Conservation (phyloP, 805 yeast genomes). For the Candida caryicola region DNA sequence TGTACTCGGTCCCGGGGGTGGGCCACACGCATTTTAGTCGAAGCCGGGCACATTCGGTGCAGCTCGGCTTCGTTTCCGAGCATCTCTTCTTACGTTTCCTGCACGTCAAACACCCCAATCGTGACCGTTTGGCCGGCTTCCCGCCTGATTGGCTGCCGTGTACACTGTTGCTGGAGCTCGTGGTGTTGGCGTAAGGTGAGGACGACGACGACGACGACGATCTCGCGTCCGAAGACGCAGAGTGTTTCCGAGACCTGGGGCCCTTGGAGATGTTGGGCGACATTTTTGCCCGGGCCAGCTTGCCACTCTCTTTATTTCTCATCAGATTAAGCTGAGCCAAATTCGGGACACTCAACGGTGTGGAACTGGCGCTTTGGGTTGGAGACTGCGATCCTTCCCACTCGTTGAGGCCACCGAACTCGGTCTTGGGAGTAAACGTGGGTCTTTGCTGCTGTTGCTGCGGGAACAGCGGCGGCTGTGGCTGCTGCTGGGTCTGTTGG, state of each 20-base stretch:
- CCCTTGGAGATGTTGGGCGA: slow-evolving; percentile 1
- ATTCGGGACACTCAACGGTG: not conserved
- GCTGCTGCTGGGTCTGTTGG: slow-evolving; percentile 6
- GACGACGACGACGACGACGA: slow-evolving; percentile 1
- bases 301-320: not conserved
- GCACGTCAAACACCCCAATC: slow-evolving; percentile 78
- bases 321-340: not conserved
- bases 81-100: slow-evolving; percentile 76
- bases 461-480: not conserved
- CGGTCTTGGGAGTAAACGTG: not conserved
- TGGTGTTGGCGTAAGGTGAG: not conserved
- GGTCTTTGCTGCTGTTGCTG: not conserved
- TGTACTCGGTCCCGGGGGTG: slow-evolving; percentile 62
- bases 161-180: not conserved
- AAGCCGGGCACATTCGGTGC: slow-evolving; percentile 66
- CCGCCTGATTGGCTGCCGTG: slow-evolving; percentile 11
- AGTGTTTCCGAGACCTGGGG: not conserved
- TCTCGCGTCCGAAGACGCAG: not conserved
- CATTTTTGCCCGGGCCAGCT: not conserved
- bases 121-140: slow-evolving; percentile 45
- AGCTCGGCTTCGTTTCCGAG: slow-evolving; percentile 65
- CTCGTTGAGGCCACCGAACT: not conserved
- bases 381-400: not conserved
- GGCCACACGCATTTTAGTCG: slow-evolving; percentile 73
- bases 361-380: not conserved